A percentile compares a stretch with the other conserved stretches of the same genome.
phyloP scores from a whole-genome alignment of 2,329 filamentous ascomycete genomes.

The Colletotrichum endophyticum region DNA sequence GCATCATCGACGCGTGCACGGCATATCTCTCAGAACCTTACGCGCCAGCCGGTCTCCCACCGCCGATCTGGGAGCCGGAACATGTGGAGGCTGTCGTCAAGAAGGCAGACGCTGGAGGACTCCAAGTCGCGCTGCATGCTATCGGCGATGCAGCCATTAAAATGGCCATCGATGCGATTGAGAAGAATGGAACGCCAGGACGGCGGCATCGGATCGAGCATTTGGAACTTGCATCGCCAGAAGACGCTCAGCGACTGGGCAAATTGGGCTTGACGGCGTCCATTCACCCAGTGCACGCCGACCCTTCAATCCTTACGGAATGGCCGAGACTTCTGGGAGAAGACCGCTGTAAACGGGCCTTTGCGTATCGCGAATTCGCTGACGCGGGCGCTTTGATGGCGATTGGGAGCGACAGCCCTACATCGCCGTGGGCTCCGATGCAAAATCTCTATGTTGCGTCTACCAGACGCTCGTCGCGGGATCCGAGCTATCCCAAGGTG shows the following conservation, averaged over 20 bases:
- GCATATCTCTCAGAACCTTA: constrained; percentile 66
- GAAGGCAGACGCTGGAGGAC: constrained; percentile 54
- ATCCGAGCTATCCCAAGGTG: constrained; percentile 43
- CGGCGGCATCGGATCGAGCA: constrained; percentile 69
- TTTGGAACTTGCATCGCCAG: constrained; percentile 60
- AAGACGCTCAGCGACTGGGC: constrained; percentile 62
- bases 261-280: constrained; percentile 64
- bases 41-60: constrained; percentile 48
- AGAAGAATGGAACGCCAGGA: constrained; percentile 41
- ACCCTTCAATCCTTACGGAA: constrained; percentile 64
- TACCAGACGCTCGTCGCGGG: constrained; percentile 58
- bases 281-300: constrained; percentile 62
- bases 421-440: constrained; percentile 59
- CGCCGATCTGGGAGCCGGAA: constrained; percentile 59
- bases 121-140: constrained; percentile 69
- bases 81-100: constrained; percentile 59
- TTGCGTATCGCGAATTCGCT: constrained; percentile 67
- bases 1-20: constrained; percentile 69
- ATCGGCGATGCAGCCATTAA: constrained; percentile 66
- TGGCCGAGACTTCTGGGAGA: constrained; percentile 64
- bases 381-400: constrained; percentile 59
- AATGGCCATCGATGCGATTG: constrained; percentile 63
- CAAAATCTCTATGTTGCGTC: constrained; percentile 65
- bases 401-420: constrained; percentile 64
- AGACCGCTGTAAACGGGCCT: constrained; percentile 60